Evolutionary conservation across 352 stramenopile genomes (phyloP).

Genomic region (Hyaloperonospora brassicae): DNA sequence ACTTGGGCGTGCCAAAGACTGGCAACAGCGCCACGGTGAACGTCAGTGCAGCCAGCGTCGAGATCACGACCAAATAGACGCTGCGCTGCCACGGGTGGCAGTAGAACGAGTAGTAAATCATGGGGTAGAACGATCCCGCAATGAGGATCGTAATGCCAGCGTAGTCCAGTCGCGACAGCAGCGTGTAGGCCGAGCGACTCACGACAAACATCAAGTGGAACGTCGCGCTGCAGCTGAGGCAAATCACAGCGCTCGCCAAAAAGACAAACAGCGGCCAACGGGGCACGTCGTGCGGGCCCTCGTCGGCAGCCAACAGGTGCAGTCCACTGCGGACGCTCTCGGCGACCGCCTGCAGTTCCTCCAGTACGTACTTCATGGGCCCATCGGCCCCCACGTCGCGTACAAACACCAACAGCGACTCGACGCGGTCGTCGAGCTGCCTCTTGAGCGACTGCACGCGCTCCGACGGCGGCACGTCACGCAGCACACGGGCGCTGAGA

Average conservation of each 20-base stretch:
- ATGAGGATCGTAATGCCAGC: conserved; percentile 84
- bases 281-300: conserved; percentile 58
- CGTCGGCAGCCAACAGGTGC: conserved; percentile 55
- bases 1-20: conserved; percentile 62
- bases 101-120: conserved; percentile 88
- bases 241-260: conserved; percentile 77
- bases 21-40: conserved; percentile 67
- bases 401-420: conserved; percentile 62
- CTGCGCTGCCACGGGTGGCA: conserved; percentile 58
- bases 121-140: conserved; percentile 75
- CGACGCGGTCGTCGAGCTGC: conserved; percentile 45
- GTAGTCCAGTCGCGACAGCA: conserved; percentile 79
- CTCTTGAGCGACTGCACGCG: conserved; percentile 54
- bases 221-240: conserved; percentile 68
- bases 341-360: conserved; percentile 61
- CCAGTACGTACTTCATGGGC: conserved; percentile 66
- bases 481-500: conserved; percentile 32
- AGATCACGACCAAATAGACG: conserved; percentile 64
- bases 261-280: conserved; percentile 84
- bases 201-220: conserved; percentile 85
- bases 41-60: conserved; percentile 53
- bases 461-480: conserved; percentile 34
- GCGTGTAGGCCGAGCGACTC: conserved; percentile 59
- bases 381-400: conserved; percentile 65
- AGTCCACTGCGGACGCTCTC: conserved; percentile 78